These are phyloP conservation scores for Stachybotrys elegans DNA, from an alignment of 2,329 filamentous ascomycete genomes.

Conservation along the genomic window DNA sequence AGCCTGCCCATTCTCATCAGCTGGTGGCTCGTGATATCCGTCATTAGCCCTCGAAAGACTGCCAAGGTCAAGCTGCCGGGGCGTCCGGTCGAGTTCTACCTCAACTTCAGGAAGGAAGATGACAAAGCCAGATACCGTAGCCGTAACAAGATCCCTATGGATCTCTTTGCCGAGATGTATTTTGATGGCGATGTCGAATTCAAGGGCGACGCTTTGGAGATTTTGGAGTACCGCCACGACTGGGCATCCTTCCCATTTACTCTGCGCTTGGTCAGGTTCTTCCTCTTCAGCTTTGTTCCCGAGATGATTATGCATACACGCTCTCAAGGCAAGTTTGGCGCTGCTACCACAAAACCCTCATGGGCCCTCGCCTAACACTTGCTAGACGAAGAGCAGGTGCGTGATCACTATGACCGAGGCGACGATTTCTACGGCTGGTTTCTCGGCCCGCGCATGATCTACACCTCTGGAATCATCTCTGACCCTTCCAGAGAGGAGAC, in stretches of 20 bases:
- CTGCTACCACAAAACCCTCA: conserved; percentile 3
- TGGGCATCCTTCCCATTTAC: conserved; percentile 97
- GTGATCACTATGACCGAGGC: conserved; percentile 94
- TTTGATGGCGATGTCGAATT: conserved; percentile 92
- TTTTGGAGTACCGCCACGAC: conserved; percentile 91
- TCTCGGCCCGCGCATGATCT: conserved; percentile 97
- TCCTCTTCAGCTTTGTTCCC: conserved; percentile 80
- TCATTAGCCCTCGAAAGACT: no score
- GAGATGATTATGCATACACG: conserved; percentile 91
- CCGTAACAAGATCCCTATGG: conserved; percentile 77
- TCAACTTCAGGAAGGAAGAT: conserved; percentile 73
- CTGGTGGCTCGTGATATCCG: conserved; percentile 95
- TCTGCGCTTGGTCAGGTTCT: conserved; percentile 76
- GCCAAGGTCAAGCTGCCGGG: conserved; percentile 87
- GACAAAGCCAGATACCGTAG: conserved; percentile 66
- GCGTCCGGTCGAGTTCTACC: conserved; percentile 84
- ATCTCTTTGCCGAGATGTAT: conserved; percentile 98
- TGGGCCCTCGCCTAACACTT: background rate
- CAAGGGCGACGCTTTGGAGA: conserved; percentile 86
- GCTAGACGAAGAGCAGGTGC: conserved; percentile 83
- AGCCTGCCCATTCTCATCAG: conserved; percentile 72
- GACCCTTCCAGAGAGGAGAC: conserved; percentile 83
- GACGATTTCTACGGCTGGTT: conserved; percentile 99
- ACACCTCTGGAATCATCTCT: conserved; percentile 91
- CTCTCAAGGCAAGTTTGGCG: conserved; percentile 70